Percentiles rank a stretch among this genome's conserved stretches.
Conservation (phyloP, 768 basidiomycete species). For the Boletellus emodensis region DNA sequence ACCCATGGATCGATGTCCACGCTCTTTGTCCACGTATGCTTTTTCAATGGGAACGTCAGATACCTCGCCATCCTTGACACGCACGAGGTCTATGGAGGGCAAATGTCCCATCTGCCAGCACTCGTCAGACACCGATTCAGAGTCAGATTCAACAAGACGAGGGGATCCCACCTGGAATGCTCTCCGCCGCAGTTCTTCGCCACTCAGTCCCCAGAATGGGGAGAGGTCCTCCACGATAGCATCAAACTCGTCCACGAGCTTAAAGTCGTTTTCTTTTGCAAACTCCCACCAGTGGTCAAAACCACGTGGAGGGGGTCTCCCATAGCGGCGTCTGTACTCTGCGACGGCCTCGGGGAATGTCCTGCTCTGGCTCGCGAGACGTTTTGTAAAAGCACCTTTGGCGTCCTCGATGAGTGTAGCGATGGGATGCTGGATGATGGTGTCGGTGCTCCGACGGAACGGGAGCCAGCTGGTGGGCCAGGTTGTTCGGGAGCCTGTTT, state of each 20-base stretch:
- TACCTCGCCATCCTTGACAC: constrained; percentile 62
- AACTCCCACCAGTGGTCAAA: constrained; percentile 92
- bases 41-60: constrained; percentile 55
- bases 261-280: constrained; percentile 64
- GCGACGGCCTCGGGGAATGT: constrained; percentile 72
- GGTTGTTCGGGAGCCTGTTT: neutral
- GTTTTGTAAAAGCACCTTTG: constrained; percentile 61
- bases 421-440: constrained; percentile 65
- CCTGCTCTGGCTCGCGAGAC: constrained; percentile 72
- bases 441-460: constrained; percentile 7
- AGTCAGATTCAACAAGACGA: neutral
- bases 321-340: constrained; percentile 80
- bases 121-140: neutral
- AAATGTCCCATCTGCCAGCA: constrained; percentile 61
- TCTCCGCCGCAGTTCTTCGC: constrained; percentile 66
- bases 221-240: constrained; percentile 71
- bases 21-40: constrained; percentile 57
- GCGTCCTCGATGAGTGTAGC: constrained; percentile 80
- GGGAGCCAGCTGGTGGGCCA: constrained; percentile 24
- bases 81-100: constrained; percentile 84
- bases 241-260: constrained; percentile 90
- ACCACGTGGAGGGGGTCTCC: constrained; percentile 77
- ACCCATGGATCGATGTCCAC: constrained; percentile 72
- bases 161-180: constrained; percentile 44
- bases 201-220: constrained; percentile 78